Base-by-base conservation (phyloP, 176 grass and related monocot genomes). In the Rhynchospora pubera region DNA sequence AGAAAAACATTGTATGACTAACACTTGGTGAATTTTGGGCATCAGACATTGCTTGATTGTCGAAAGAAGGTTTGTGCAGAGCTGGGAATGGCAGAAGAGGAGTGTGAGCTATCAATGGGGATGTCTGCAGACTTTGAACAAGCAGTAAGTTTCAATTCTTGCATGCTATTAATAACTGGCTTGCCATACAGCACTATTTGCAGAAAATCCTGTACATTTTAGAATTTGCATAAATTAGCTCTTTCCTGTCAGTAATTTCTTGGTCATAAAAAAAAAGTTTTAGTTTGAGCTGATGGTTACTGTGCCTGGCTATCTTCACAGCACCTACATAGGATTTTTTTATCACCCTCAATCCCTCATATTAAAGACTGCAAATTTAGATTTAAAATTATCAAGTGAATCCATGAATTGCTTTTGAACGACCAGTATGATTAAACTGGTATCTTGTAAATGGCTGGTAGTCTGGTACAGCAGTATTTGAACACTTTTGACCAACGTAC, bases 41-140 rank as follows among this genome's bases (percentile, higher is more conserved):
- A 63, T 71, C 65, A 97, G 90, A 61, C 85, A 76, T 47, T 97
- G 45, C 28, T 62, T 51, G 87, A 87, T 57, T 98, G 95, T 47
- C 89, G 82, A 13, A 77, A 84, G 45, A 81, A 88, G 65, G 87
- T 98, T 45, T 93, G 95, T 81, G 81, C 90, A n/a, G 90, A 91
- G 55, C 87, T 98, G 43, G 92, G 61, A 79, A 86, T 98, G 61
- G 81, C 68, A 65, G 92, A 94, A 80, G 90, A 98, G 62, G 92
- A 94, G 21, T 98, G 90, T 0, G 90, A 94, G 77, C 72, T 98
- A 63, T 98, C 95, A 16, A 94, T 94, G 95, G 92, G 95, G 89
- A 98, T 98, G 95, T 98, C 95, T 85, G 90, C 89, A 21, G 95
- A 98, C 79, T 98, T 94, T 87, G 95, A 94, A 83, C 92, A 94